Base-by-base conservation (phyloP, 768 basidiomycete species). In the Daedaleopsis nitida region DNA sequence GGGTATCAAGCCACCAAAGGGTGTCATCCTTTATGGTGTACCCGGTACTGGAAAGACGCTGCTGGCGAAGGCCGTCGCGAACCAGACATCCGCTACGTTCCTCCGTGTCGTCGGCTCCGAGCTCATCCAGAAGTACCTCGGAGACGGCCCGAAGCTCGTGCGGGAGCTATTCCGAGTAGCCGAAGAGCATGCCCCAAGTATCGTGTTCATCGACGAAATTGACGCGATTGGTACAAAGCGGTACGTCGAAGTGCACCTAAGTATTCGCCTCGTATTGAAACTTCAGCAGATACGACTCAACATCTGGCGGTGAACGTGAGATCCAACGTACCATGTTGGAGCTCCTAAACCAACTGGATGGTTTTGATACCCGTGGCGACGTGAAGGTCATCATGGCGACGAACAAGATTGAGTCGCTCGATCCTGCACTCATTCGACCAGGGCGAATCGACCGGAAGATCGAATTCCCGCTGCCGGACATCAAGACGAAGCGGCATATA, bases 341-440 rank as follows among this genome's bases (percentile, higher is more conserved):
- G 74, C 83, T 99, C 52, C 85, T 99, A 54, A 99, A 99, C 73
- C 97, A 99, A 76, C 83, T 99, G 43, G 97, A 99, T 69, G 97
- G 97, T n/a, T 98, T 99, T 75, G 97, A 99, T 72, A 95, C 95
- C 6, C 88, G 96, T 58, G 96, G 96, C n/a, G 97, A 98, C 72
- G 96, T 99, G 60, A 99, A 98, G 77, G 96, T 99, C 66, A 98
- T 99, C 74, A 98, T 98, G 97, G 97, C 97, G 13, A 99, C 97
- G 6, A 99, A 99, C 78, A 88, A 84, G 77, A 99, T 99, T 68
- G 96, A 98, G 73, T 88, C 94, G 3, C 84, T 99, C 32, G 97
- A 99, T 75, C 97, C 97, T 57, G 97, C 97, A 17, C 87, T 99
- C 62, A 97, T 99, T 70, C 92, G 97, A 54, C 97, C 97, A 6